Evolutionary conservation across 306 rosid species (phyloP).

Genomic region (Biancaea sappan): DNA sequence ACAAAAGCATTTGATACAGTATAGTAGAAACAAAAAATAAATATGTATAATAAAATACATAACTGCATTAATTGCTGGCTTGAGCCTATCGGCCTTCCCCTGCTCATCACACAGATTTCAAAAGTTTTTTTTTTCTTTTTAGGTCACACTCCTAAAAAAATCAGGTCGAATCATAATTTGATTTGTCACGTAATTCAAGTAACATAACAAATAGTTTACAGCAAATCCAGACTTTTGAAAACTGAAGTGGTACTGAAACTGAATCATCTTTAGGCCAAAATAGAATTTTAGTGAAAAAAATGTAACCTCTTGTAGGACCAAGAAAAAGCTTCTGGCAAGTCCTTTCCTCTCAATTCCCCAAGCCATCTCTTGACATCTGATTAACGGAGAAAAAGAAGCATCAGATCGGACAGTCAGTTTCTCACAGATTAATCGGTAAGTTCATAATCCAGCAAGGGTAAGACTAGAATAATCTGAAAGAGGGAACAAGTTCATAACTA

Average conservation of each 20-base stretch:
- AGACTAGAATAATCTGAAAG: not conserved
- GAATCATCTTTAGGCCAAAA: not conserved
- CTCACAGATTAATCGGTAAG: not conserved
- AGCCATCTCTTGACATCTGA: constrained; percentile 88
- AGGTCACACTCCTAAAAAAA: no score
- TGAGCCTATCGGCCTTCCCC: no score
- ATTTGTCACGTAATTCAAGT: no score
- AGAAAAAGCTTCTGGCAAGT: constrained; percentile 69
- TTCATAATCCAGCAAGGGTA: constrained; percentile 5
- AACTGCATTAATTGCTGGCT: no score
- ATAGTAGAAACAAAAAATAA: no score
- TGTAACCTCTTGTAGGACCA: constrained; percentile 87
- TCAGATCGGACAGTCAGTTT: not conserved
- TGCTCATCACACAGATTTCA: no score
- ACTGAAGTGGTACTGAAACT: not conserved
- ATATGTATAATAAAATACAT: no score
- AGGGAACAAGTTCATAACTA: not conserved
- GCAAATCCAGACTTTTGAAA: no score
- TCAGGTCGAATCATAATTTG: no score
- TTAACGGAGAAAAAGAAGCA: not conserved
- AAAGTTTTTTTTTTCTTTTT: no score
- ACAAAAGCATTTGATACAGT: no score
- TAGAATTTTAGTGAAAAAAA: not conserved
- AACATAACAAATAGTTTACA: no score
- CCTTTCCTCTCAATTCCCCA: constrained; percentile 75